Percentiles rank a stretch among this genome's conserved stretches.
Conservation (phyloP, 108 stramenopile species). For the Fistulifera pelliculosa region DNA sequence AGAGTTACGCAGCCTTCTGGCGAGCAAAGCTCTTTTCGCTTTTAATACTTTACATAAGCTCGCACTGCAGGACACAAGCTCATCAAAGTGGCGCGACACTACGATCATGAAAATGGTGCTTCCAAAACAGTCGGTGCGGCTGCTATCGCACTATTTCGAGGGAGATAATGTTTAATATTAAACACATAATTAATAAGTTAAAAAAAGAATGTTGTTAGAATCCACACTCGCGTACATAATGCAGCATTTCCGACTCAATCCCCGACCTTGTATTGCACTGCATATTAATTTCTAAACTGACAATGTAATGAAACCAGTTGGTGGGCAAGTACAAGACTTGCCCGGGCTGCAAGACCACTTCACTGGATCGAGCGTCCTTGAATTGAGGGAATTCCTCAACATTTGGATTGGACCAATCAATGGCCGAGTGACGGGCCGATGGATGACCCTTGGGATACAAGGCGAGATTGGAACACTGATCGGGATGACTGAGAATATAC, state of each 20-base stretch:
- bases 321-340: constrained; percentile 93
- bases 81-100: too few species aligned
- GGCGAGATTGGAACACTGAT: constrained; percentile 33
- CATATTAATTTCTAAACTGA: constrained; percentile 83
- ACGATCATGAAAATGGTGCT: too few species aligned
- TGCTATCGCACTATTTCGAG: too few species aligned
- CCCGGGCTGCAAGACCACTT: constrained; percentile 87
- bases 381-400: constrained; percentile 68
- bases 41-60: too few species aligned
- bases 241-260: constrained; percentile 11
- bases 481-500: constrained; percentile 87
- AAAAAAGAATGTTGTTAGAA: constrained; percentile 6
- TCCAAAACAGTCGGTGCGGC: too few species aligned
- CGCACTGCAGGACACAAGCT: too few species aligned
- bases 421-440: constrained; percentile 81
- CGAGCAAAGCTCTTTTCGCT: too few species aligned
- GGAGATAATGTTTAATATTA: too few species aligned
- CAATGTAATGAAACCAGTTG: constrained; percentile 91
- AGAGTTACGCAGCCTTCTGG: too few species aligned
- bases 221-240: constrained; percentile 9
- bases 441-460: constrained; percentile 83
- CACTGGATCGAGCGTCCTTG: constrained; percentile 43
- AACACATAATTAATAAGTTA: too few species aligned
- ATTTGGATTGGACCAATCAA: constrained; percentile 89
- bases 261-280: constrained; percentile 93